Percentiles rank a stretch among this genome's conserved stretches.
Conservation (phyloP, 345 rosid species). For the Eutrema heterophyllum region DNA sequence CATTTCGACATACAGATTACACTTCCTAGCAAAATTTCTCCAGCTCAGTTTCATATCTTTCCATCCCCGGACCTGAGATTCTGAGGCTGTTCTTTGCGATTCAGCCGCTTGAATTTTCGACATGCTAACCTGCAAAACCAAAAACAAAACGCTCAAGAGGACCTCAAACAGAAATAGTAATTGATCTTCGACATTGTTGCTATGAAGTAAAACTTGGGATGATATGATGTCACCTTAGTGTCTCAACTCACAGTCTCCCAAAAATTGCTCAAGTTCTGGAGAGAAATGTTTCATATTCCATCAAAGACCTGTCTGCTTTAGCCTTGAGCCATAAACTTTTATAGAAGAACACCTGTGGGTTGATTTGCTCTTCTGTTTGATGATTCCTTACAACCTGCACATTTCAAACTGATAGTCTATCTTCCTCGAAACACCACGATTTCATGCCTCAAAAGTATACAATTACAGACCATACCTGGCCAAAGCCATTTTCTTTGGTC, state of each 20-base stretch:
- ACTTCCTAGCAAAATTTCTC: neutral
- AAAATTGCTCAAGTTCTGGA: neutral
- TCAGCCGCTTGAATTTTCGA: neutral
- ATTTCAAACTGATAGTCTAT: neutral
- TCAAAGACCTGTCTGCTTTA: constrained; percentile 29
- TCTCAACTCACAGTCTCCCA: neutral
- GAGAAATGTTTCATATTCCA: constrained; percentile 25
- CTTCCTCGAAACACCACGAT: neutral
- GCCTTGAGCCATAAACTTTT: constrained; percentile 37
- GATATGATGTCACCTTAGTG: constrained; percentile 15
- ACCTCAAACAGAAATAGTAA: neutral
- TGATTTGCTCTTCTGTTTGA: constrained; percentile 20
- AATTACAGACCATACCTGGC: constrained; percentile 25
- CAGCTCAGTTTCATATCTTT: neutral
- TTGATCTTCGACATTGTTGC: neutral
- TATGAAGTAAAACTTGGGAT: neutral
- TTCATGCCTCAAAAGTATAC: neutral
- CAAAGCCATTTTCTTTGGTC: constrained; percentile 6
- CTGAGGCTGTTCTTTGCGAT: neutral
- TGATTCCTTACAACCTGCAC: constrained; percentile 25
- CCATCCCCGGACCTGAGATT: neutral
- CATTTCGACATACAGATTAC: neutral
- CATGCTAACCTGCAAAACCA: neutral
- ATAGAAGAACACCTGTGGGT: constrained; percentile 27
- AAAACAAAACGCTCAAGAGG: neutral